Evolutionary conservation across 2,329 filamentous ascomycete genomes (phyloP).

Genomic region (Fusarium sambucinum): DNA sequence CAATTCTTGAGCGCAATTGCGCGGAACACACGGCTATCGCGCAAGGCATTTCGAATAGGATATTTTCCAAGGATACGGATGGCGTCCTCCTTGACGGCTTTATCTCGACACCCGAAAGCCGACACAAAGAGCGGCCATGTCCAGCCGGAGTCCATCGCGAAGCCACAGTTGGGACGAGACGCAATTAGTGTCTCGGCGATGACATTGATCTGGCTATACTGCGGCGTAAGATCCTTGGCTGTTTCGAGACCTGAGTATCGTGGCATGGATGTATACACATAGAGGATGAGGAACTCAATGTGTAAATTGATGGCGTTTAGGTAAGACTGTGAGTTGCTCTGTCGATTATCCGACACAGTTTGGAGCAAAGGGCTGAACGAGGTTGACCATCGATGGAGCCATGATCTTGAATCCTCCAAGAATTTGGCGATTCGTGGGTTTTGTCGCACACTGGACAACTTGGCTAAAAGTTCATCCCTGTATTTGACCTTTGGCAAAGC

Average conservation of each 20-base stretch:
- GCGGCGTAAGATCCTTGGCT: constrained; percentile 55
- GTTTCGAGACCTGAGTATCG: constrained; percentile 54
- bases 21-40: constrained; percentile 57
- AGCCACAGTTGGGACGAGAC: constrained; percentile 54
- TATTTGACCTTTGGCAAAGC: constrained; percentile 46
- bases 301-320: constrained; percentile 56
- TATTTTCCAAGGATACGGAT: constrained; percentile 56
- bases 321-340: constrained; percentile 46
- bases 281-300: constrained; percentile 58
- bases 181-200: constrained; percentile 55
- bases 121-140: constrained; percentile 60
- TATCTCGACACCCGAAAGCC: constrained; percentile 57
- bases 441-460: constrained; percentile 49
- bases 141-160: constrained; percentile 61
- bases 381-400: constrained; percentile 56
- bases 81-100: constrained; percentile 55
- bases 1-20: constrained; percentile 56
- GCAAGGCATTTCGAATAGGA: constrained; percentile 59
- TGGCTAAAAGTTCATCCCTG: constrained; percentile 48
- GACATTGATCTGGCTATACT: constrained; percentile 57
- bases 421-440: constrained; percentile 51
- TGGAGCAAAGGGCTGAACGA: constrained; percentile 56
- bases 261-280: constrained; percentile 55
- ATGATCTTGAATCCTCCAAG: constrained; percentile 53
- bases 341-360: constrained; percentile 40